Conservation (phyloP, 306 rosid species). For the Quillaja saponaria region DNA sequence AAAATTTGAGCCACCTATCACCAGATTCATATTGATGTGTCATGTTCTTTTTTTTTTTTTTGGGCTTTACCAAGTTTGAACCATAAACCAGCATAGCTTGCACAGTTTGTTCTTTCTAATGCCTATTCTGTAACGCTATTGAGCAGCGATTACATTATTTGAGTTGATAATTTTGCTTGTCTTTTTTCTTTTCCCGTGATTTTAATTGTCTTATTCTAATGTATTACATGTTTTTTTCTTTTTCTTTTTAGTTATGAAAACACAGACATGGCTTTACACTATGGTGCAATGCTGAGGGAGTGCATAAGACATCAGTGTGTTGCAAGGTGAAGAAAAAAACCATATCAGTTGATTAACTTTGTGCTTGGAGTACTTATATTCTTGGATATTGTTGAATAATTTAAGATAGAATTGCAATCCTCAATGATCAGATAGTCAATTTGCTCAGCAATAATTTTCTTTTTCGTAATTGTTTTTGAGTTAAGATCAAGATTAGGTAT, state of each 20-base stretch:
- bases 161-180: neutral
- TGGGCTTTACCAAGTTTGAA: no score
- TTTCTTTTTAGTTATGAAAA: slow-evolving; percentile 65
- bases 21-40: no score
- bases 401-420: slow-evolving; percentile 14
- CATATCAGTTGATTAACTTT: slow-evolving; percentile 6
- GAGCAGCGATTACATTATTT: neutral
- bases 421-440: slow-evolving; percentile 9
- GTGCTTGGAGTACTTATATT: slow-evolving; percentile 8
- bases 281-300: slow-evolving; percentile 97
- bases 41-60: no score
- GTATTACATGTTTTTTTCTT: slow-evolving; percentile 22
- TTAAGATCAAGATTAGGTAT: neutral
- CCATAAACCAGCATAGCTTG: no score
- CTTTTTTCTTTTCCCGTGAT: slow-evolving; percentile 9
- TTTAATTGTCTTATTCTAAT: slow-evolving; percentile 8
- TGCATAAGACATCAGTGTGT: slow-evolving; percentile 98
- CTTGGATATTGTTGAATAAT: slow-evolving; percentile 15
- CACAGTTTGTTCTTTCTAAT: no score
- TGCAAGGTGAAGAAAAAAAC: slow-evolving; percentile 67
- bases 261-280: slow-evolving; percentile 94
- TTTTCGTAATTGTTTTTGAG: neutral
- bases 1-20: neutral
- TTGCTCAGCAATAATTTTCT: slow-evolving; percentile 20
- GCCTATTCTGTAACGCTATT: no score